phyloP scores from a whole-genome alignment of 257 asterid species.

The Schizonepeta tenuifolia region DNA sequence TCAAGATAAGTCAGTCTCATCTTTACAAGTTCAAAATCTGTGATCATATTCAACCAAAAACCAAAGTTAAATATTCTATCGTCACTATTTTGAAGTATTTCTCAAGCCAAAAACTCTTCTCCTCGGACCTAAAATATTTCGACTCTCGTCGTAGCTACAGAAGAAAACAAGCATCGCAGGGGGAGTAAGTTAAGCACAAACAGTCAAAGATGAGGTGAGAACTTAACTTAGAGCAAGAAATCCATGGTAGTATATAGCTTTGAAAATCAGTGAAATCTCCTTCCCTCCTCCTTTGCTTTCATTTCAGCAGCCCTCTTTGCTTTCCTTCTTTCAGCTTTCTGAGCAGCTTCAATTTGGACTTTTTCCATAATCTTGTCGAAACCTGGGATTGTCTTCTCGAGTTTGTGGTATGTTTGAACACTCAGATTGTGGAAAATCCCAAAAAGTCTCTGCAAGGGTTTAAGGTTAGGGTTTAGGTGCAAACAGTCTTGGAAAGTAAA shows the following conservation, averaged over 20 bases:
- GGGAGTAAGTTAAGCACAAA: neutral
- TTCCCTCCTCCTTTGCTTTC: slow-evolving; percentile 46
- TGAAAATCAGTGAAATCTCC: neutral
- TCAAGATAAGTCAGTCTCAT: neutral
- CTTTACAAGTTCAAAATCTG: slow-evolving; percentile 28
- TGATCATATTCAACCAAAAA: neutral
- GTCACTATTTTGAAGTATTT: slow-evolving; percentile 7
- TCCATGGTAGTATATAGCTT: neutral
- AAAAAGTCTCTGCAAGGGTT: slow-evolving; percentile 48
- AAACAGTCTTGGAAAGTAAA: neutral
- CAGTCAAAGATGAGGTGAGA: neutral
- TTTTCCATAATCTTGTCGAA: slow-evolving; percentile 56
- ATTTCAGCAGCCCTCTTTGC: slow-evolving; percentile 49
- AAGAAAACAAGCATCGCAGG: slow-evolving; percentile 1
- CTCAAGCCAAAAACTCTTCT: slow-evolving; percentile 19
- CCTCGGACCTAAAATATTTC: neutral
- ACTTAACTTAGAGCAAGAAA: neutral
- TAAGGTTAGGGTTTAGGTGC: neutral
- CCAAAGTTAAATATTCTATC: slow-evolving; percentile 5
- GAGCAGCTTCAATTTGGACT: slow-evolving; percentile 45
- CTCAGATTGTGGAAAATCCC: slow-evolving; percentile 52
- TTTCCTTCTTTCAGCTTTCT: slow-evolving; percentile 36
- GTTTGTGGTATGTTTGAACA: slow-evolving; percentile 39
- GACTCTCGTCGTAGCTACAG: neutral
- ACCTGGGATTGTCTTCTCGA: slow-evolving; percentile 67